phyloP scores from a whole-genome alignment of 2,329 filamentous ascomycete genomes.

The Penicillium sp. region DNA sequence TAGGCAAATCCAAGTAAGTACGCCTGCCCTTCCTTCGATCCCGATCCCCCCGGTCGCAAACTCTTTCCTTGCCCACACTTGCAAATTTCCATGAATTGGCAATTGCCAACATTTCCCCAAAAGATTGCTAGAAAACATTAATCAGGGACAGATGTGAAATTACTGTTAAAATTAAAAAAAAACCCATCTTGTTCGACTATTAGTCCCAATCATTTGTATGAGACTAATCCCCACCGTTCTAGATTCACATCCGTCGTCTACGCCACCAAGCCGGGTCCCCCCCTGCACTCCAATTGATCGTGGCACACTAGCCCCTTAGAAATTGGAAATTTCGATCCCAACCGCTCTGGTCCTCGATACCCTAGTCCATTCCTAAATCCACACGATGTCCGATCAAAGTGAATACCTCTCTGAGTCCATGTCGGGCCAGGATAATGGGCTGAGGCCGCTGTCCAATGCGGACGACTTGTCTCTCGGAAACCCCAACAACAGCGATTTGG shows the following conservation, averaged over 20 bases:
- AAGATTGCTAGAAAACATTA: not conserved
- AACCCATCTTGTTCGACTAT: not conserved
- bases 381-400: slow-evolving; percentile 30
- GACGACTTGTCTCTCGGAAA: slow-evolving; percentile 28
- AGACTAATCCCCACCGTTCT: slow-evolving; percentile 22
- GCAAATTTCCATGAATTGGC: slow-evolving; percentile 23
- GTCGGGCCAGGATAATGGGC: slow-evolving; percentile 21
- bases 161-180: not conserved
- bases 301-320: slow-evolving; percentile 7
- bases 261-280: slow-evolving; percentile 19
- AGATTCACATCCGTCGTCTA: slow-evolving; percentile 22
- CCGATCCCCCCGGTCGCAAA: not conserved
- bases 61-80: slow-evolving; percentile 23
- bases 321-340: not conserved
- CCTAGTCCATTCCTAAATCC: not conserved
- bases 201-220: slow-evolving; percentile 13
- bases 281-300: slow-evolving; percentile 15
- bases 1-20: not conserved
- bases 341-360: not conserved
- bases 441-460: slow-evolving; percentile 33
- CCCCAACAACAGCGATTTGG: slow-evolving; percentile 27
- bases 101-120: not conserved
- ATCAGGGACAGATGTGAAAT: not conserved
- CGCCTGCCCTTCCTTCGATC: not conserved
- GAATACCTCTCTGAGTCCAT: slow-evolving; percentile 31